Conservation (phyloP, 1,284 basidiomycete species). For the Pyrrhoderma lamaoense region DNA sequence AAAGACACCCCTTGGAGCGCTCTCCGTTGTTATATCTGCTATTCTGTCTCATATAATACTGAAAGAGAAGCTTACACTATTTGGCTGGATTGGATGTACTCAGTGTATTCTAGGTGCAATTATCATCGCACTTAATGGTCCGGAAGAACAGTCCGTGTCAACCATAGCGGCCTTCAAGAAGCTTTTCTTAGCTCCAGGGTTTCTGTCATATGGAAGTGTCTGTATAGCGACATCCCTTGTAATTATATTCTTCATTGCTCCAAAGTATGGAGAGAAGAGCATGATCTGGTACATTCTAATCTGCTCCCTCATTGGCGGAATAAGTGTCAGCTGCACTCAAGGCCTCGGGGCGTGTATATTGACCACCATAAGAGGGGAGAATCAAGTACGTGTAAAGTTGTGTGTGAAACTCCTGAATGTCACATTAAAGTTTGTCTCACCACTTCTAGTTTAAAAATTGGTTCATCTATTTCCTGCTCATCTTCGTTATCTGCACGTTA, state of each 20-base stretch:
- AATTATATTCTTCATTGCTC: constrained; percentile 77
- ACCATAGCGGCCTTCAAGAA: constrained; percentile 76
- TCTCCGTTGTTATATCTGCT: constrained; percentile 94
- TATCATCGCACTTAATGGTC: constrained; percentile 80
- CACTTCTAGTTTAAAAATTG: constrained; percentile 57
- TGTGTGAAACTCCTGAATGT: constrained; percentile 2
- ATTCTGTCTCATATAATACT: constrained; percentile 91
- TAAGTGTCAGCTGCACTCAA: constrained; percentile 93
- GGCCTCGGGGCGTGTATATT: constrained; percentile 91
- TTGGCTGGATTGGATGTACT: constrained; percentile 89
- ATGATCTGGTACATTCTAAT: constrained; percentile 96
- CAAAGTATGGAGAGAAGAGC: constrained; percentile 83
- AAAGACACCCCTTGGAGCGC: constrained; percentile 90
- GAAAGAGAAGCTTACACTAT: constrained; percentile 86
- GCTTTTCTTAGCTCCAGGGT: constrained; percentile 83
- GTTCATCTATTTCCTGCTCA: constrained; percentile 86
- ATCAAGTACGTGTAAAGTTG: constrained; percentile 51
- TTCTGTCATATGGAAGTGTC: constrained; percentile 69
- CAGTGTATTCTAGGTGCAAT: constrained; percentile 80
- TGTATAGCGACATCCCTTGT: constrained; percentile 57
- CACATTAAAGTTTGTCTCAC: constrained; percentile 6
- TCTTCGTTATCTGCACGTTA: constrained; percentile 80
- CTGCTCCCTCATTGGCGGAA: constrained; percentile 94
- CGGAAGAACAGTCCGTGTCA: constrained; percentile 72
- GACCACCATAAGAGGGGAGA: constrained; percentile 77